Evolutionary conservation across 2,329 filamentous ascomycete species (phyloP), one percentile per base, ranked within the genome.

Genomic region (Calonectria hawksworthii): DNA sequence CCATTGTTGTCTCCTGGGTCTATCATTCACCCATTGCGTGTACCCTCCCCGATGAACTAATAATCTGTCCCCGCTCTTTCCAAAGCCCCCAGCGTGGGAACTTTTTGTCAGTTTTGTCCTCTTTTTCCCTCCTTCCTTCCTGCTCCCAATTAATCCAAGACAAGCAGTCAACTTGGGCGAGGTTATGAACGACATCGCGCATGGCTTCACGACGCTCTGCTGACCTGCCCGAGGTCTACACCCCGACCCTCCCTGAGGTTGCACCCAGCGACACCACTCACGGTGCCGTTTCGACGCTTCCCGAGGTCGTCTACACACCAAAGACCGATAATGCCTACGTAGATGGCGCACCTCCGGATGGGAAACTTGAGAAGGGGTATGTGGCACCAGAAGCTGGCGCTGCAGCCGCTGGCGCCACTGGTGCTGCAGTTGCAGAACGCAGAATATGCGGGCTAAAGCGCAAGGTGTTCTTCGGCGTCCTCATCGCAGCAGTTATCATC

Each of bases 121-220:
- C 56, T 23, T 23, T 28, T 34, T 7, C 16, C 4, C 18, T 2
- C 26, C 36, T 14, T 18, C 23, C 16, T 13, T 16, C 26, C 2
- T 16, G 10, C n/a, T 28, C 34, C 16, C 3, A 18, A 30, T 32
- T n/a, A 30, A 61, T 23, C 10, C 14, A 21, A 26, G 18, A 41
- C 14, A 41, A 28, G 34, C 11, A 9, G 16, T 36, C 13, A 3
- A 6, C n/a, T 28, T 47, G 21, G n/a, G 44, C 44, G 14, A 41
- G 56, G 56, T 16, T 9, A 63, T 63, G 56, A 63, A 41, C 23
- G 11, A 23, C 14, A 30, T 63, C 23, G 36, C 34, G 5, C 5
- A 63, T 63, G 56, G 56, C 56, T 41, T 63, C 56, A 28, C 34
- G 36, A 63, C 56, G 56, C 34, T 63, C 56, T 28, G 56, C 56